Evolutionary conservation across 495 filamentous ascomycete genomes (phyloP).

Genomic region (Aspergillus coremiiformis): DNA sequence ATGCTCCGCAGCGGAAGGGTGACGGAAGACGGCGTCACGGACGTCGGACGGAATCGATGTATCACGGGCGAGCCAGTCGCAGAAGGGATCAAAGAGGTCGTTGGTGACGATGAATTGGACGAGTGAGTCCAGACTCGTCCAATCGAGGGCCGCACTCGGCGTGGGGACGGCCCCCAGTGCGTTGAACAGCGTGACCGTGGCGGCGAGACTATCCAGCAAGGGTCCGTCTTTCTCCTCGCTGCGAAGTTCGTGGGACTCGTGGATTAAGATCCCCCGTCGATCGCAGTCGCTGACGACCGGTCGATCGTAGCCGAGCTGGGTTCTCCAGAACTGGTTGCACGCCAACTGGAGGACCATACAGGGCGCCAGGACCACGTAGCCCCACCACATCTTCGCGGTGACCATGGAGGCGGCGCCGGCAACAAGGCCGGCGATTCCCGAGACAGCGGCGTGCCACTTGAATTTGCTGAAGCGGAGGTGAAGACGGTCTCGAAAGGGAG

Average conservation of each 20-base stretch:
- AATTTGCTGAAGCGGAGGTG: conserved; percentile 30
- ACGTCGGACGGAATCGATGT: conserved; percentile 10
- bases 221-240: not conserved
- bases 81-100: conserved; percentile 34
- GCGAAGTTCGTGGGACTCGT: not conserved
- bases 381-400: conserved; percentile 43
- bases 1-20: not conserved
- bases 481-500: conserved; percentile 17
- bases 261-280: not conserved
- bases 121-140: conserved; percentile 25
- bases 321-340: conserved; percentile 42
- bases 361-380: conserved; percentile 41
- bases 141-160: conserved; percentile 25
- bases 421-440: conserved; percentile 36
- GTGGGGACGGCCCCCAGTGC: conserved; percentile 14
- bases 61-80: conserved; percentile 25
- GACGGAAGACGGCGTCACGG: conserved; percentile 5
- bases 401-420: conserved; percentile 45
- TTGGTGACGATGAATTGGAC: conserved; percentile 29
- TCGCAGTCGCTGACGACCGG: conserved; percentile 18
- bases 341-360: conserved; percentile 37
- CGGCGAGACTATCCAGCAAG: conserved; percentile 1
- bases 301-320: conserved; percentile 40
- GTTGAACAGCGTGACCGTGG: conserved; percentile 2
- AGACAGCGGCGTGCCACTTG: conserved; percentile 34